A percentile compares a stretch with the other conserved stretches of the same genome.
phyloP scores from a whole-genome alignment of 805 yeast genomes.

The Zygosaccharomyces lentus region DNA sequence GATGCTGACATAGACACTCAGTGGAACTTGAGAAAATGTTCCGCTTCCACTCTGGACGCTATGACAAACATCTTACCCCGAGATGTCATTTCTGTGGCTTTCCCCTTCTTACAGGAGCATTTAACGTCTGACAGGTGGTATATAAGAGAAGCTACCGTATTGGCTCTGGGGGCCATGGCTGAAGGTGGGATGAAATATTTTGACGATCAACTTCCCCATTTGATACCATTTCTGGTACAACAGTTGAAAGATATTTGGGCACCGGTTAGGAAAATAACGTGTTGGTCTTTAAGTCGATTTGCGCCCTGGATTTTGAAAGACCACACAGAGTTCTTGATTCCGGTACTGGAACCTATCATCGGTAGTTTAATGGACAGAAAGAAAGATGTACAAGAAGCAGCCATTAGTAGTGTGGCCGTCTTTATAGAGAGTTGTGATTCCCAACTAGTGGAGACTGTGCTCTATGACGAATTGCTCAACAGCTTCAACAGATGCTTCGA shows the following conservation, averaged over 20 bases:
- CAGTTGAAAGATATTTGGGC: slow-evolving; percentile 71
- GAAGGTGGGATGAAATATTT: slow-evolving; percentile 78
- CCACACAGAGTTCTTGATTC: slow-evolving; percentile 64
- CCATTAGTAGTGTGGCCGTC: slow-evolving; percentile 79
- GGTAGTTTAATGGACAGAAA: slow-evolving; percentile 72
- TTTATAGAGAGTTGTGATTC: slow-evolving; percentile 75
- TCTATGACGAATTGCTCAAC: slow-evolving; percentile 57
- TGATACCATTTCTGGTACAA: slow-evolving; percentile 82
- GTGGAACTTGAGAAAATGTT: slow-evolving; percentile 91
- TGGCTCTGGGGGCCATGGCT: slow-evolving; percentile 93
- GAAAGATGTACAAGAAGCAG: slow-evolving; percentile 94
- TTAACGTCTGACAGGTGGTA: slow-evolving; percentile 77
- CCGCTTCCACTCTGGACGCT: slow-evolving; percentile 88
- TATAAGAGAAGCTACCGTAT: slow-evolving; percentile 84
- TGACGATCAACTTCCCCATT: slow-evolving; percentile 65
- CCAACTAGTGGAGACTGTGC: slow-evolving; percentile 53
- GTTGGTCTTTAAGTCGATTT: slow-evolving; percentile 93
- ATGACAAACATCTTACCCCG: slow-evolving; percentile 65
- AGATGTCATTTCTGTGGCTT: slow-evolving; percentile 58
- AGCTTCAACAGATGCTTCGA: slow-evolving; percentile 72
- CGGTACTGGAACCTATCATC: slow-evolving; percentile 74
- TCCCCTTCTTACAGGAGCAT: slow-evolving; percentile 72
- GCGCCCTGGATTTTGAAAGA: slow-evolving; percentile 76
- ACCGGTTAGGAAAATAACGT: slow-evolving; percentile 84
- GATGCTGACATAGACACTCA: slow-evolving; percentile 63